Percentiles rank a stretch among this genome's conserved stretches.
Conservation (phyloP, 805 yeast species). For the Ogataea ramenticola region DNA sequence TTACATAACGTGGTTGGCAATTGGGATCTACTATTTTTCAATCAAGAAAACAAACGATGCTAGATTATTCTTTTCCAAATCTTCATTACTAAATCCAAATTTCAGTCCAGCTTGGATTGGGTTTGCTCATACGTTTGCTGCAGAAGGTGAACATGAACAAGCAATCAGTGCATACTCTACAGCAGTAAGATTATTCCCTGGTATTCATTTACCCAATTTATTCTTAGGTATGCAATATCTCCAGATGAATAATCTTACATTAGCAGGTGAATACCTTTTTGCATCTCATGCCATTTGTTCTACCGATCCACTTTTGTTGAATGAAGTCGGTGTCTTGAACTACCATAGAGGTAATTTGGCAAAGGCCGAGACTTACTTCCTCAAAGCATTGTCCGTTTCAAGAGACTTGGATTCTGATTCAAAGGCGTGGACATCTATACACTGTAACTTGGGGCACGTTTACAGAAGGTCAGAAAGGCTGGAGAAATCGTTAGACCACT, state of each 20-base stretch:
- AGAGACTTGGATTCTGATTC: conserved; percentile 67
- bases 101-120: conserved; percentile 98
- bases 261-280: conserved; percentile 80
- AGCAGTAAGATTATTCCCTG: conserved; percentile 86
- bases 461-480: conserved; percentile 59
- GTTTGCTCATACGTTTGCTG: conserved; percentile 95
- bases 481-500: conserved; percentile 65
- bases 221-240: conserved; percentile 95
- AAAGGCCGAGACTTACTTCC: conserved; percentile 64
- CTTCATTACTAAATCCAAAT: conserved; percentile 80
- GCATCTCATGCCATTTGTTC: conserved; percentile 74
- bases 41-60: conserved; percentile 74
- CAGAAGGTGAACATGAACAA: conserved; percentile 98
- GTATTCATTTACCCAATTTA: conserved; percentile 82
- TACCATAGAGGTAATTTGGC: conserved; percentile 65
- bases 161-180: conserved; percentile 96
- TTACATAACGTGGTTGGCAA: conserved; percentile 86
- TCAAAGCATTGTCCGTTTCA: conserved; percentile 66
- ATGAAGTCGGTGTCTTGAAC: conserved; percentile 89
- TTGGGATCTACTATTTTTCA: conserved; percentile 82
- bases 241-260: conserved; percentile 71
- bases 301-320: conserved; percentile 78
- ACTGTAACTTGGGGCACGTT: conserved; percentile 84
- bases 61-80: conserved; percentile 78
- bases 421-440: conserved; percentile 77